Base-by-base conservation (phyloP, 345 rosid genomes). In the Schrenkiella parvula region DNA sequence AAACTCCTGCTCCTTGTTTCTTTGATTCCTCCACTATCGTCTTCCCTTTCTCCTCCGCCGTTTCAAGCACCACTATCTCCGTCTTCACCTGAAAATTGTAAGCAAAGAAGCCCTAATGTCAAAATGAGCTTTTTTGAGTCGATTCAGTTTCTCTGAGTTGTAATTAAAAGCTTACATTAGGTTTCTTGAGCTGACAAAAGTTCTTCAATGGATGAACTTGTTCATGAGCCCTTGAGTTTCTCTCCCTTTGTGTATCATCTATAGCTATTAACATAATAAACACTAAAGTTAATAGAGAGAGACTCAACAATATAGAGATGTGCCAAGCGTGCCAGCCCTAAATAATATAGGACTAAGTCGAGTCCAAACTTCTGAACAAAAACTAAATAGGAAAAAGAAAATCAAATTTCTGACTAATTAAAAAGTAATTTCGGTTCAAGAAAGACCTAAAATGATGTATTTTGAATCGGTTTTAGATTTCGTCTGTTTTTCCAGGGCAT, bases 21-120 rank as follows among this genome's bases (percentile, higher is more conserved):
- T 77, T 91, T n/a, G 99, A 89, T 71, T 91, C 97, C 68, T 86
- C 92, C 50, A 95, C 88, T 71, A 91, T 89, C 3, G 83, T 44
- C 74, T 89, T 87, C 19, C 99, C 98, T 79, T 87, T 91, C 58
- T 95, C 99, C 57, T 85, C 85, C 7, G 87, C 91, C 31, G 92
- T 97, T 39, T 87, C 87, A 60, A 89, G 89, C 73, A 86, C 86
- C 42, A 78, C 80, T 14, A 78, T 79, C 84, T 91, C 98, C 0
- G 87, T 71, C 32, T 89, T 73, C 63, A 91, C 84, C 99, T 95
- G 42, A 17, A 64, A 12, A 39, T 5, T n/a, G n/a, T 13, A 50
- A 19, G 13, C 10, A 43, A 26, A 38, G 8, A 50, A 48, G 7
- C 2, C 32, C 0, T 50, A 13, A 15, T 13, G 50, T 78, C 21